Conservation (phyloP, 345 rosid genomes). For the Camelina neglecta region DNA sequence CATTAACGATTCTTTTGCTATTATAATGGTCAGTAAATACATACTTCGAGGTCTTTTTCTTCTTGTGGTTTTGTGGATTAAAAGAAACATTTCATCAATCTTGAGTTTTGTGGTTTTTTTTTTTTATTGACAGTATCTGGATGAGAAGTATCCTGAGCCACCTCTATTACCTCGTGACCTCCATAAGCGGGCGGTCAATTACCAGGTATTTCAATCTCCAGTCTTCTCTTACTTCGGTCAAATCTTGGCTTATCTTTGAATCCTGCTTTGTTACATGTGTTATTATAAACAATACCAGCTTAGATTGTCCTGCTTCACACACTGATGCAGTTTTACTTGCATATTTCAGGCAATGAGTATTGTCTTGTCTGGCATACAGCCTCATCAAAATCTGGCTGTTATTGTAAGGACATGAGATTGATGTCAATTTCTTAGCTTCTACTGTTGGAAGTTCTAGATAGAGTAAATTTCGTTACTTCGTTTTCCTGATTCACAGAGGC, state of each 20-base stretch:
- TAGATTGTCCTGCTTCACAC: neutral
- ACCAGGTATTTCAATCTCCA: slow-evolving; percentile 53
- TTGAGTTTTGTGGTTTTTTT: neutral
- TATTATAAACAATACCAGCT: neutral
- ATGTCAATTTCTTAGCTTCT: neutral
- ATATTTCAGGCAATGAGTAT: slow-evolving; percentile 65
- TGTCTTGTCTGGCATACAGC: slow-evolving; percentile 82
- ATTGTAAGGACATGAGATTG: slow-evolving; percentile 51
- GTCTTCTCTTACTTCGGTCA: neutral
- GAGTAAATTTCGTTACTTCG: neutral
- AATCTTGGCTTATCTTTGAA: neutral
- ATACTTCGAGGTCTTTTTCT: no score
- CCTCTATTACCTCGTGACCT: slow-evolving; percentile 71
- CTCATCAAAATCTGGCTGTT: slow-evolving; percentile 69
- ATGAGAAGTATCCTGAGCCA: slow-evolving; percentile 78
- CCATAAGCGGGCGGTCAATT: slow-evolving; percentile 63
- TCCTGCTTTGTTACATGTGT: neutral
- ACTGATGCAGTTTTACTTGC: neutral
- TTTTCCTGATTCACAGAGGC: slow-evolving; percentile 48
- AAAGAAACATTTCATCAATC: neutral
- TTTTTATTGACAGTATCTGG: slow-evolving; percentile 60
- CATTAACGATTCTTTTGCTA: slow-evolving; percentile 79
- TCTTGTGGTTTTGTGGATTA: neutral
- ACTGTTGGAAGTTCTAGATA: neutral
- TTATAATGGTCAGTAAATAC: slow-evolving; percentile 45